These are phyloP conservation scores for Xylariales sp. DNA, from an alignment of 2,329 filamentous ascomycete species.

Conservation along the genomic window DNA sequence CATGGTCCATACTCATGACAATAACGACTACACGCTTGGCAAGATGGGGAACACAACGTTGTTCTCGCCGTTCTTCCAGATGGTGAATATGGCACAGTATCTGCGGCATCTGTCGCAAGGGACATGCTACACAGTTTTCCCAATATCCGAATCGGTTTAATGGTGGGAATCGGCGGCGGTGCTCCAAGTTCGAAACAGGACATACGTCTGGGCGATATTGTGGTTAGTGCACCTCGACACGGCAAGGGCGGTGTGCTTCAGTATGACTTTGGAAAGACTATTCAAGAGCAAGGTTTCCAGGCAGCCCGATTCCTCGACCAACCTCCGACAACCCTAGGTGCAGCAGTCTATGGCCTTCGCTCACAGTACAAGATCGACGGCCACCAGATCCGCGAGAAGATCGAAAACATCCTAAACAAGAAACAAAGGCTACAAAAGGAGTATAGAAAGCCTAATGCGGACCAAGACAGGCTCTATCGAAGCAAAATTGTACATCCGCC, in stretches of 20 bases:
- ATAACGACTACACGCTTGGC: conserved; percentile 25
- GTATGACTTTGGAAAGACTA: conserved; percentile 25
- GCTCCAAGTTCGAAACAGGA: conserved; percentile 23
- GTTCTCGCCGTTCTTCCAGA: conserved; percentile 25
- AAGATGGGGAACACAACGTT: conserved; percentile 27
- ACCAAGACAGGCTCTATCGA: conserved; percentile 23
- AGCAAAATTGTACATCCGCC: conserved; percentile 5
- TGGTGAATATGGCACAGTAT: conserved; percentile 18
- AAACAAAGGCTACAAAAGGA: conserved; percentile 15
- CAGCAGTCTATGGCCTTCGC: conserved; percentile 20
- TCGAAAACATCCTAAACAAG: conserved; percentile 16
- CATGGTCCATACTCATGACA: conserved; percentile 18
- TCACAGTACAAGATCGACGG: conserved; percentile 10
- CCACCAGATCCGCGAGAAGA: conserved; percentile 23
- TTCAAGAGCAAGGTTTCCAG: conserved; percentile 13
- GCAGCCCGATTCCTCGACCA: conserved; percentile 8
- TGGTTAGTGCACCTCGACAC: conserved; percentile 19
- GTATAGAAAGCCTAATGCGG: conserved; percentile 17
- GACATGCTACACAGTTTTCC: conserved; percentile 23
- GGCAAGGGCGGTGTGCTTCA: conserved; percentile 21
- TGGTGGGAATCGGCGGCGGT: conserved; percentile 29
- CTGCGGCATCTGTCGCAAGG: conserved; percentile 18
- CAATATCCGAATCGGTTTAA: conserved; percentile 19
- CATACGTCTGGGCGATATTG: conserved; percentile 27
- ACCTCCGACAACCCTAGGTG: conserved; percentile 1